Base-by-base conservation (phyloP, 2,329 filamentous ascomycete species). In the Fusarium pseudonygamai region DNA sequence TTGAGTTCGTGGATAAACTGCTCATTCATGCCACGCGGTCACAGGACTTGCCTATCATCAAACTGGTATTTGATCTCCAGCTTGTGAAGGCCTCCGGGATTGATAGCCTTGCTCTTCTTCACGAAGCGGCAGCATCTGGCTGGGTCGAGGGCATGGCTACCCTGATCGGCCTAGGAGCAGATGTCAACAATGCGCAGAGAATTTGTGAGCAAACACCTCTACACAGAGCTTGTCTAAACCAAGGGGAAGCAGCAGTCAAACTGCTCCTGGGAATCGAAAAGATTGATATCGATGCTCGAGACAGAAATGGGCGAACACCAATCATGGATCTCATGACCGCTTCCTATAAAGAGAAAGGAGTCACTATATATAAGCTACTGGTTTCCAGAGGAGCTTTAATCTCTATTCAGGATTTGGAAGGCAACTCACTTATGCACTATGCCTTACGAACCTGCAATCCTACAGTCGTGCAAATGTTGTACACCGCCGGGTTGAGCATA, bases 151-250 rank as follows among this genome's bases (percentile, higher is more conserved):
- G 47, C 0, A 52, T 52, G 47, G 13, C 47, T 15, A 16, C 16
- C 12, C 20, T 52, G n/a, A 52, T 52, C 9, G 32, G 3, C 47
- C 30, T 52, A 6, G 47, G 47, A 6, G n/a, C n/a, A 6, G 47
- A 52, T 26, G 32, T 20, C 32, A 52, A 52, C 14, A 15, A 52
- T 22, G 30, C n/a, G 3, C 12, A 24, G 6, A 52, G 16, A 36
- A 4, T 0, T 0, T 24, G 6, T 4, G 18, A 13, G 12, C n/a
- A 52, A 26, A 52, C 47, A 1, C 47, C 47, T 36, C n/a, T 52
- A 7, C 47, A 52, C 16, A 14, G 12, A 36, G 47, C 47, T 10
- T 52, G 47, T 24, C n/a, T 11, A 20, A 52, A 20, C 7, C 47
- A 52, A 36, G 16, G n/a, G 1, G n/a, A 24, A 52, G 47, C 20